phyloP scores from a whole-genome alignment of 441 rosid genomes.

The Eutrema salsugineum region DNA sequence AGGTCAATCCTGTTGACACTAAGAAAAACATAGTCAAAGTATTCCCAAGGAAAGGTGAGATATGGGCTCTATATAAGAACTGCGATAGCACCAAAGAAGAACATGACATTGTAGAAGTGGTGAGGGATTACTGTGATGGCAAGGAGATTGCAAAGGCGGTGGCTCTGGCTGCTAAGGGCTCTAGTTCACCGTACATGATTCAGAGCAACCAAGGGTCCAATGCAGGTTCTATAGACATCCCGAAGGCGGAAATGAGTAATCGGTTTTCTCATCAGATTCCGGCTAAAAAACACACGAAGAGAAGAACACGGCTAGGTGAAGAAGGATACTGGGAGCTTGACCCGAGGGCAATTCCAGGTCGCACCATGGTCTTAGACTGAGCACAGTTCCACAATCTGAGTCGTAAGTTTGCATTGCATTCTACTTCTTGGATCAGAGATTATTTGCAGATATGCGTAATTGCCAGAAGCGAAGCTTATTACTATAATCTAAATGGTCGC shows the following conservation, averaged over 20 bases:
- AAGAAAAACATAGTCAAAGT: slow-evolving; percentile 7
- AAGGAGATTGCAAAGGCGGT: slow-evolving; percentile 14
- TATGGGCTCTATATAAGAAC: slow-evolving; percentile 45
- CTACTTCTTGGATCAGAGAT: neutral
- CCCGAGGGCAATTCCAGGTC: slow-evolving; percentile 40
- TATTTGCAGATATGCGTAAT: slow-evolving; percentile 5
- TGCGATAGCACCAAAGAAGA: slow-evolving; percentile 28
- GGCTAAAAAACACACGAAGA: slow-evolving; percentile 25
- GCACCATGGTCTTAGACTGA: slow-evolving; percentile 22
- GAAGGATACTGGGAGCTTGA: slow-evolving; percentile 51
- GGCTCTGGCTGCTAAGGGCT: slow-evolving; percentile 26
- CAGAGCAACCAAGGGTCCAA: slow-evolving; percentile 34
- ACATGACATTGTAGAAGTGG: slow-evolving; percentile 39
- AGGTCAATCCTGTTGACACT: slow-evolving; percentile 1
- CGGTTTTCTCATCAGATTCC: slow-evolving; percentile 50
- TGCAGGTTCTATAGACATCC: slow-evolving; percentile 25
- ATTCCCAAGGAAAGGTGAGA: slow-evolving; percentile 34
- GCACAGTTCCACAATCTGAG: neutral
- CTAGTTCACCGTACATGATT: slow-evolving; percentile 22
- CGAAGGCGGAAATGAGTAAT: slow-evolving; percentile 21
- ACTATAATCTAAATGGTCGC: neutral
- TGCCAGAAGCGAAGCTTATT: neutral
- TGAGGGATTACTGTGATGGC: slow-evolving; percentile 29
- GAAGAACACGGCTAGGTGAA: slow-evolving; percentile 23
- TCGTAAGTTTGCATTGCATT: neutral